Evolutionary conservation across 495 filamentous ascomycete genomes (phyloP).

Genomic region (Tuber indicum): DNA sequence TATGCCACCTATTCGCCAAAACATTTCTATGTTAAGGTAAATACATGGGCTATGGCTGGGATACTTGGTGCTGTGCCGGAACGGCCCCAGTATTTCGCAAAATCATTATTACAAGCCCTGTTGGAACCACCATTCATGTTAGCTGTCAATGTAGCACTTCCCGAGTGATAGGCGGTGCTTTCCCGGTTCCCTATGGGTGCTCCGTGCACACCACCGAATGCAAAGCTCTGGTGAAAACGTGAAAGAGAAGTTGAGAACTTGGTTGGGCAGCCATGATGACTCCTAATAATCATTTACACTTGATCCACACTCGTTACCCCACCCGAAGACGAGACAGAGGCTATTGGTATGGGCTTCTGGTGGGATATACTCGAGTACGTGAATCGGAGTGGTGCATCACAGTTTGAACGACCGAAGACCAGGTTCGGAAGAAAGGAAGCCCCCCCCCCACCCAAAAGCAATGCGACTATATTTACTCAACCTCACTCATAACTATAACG

Average conservation of each 20-base stretch:
- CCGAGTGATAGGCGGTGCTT: not conserved
- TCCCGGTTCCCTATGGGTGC: not conserved
- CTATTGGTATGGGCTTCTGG: not conserved
- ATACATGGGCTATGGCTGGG: not conserved
- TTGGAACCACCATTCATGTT: not conserved
- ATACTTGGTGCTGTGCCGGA: not conserved
- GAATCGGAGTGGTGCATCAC: not conserved
- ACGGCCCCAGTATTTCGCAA: not conserved
- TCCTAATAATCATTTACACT: not conserved
- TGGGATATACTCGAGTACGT: not conserved
- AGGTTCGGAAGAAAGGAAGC: not conserved
- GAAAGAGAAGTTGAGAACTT: not conserved
- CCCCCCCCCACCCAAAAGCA: not conserved
- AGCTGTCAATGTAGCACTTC: not conserved
- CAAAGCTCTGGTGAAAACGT: not conserved
- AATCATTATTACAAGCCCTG: not conserved
- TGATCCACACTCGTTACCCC: not conserved
- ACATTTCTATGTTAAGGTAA: not conserved
- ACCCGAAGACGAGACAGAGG: not conserved
- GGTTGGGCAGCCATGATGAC: not conserved
- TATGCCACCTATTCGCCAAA: not conserved
- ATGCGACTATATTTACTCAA: not conserved
- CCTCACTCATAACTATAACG: not conserved
- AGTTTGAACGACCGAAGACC: not conserved
- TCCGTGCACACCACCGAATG: not conserved